Evolutionary conservation across 1,139 yeast genomes (phyloP), one percentile per base, ranked within the genome.

Genomic region (Eremothecium coryli): DNA sequence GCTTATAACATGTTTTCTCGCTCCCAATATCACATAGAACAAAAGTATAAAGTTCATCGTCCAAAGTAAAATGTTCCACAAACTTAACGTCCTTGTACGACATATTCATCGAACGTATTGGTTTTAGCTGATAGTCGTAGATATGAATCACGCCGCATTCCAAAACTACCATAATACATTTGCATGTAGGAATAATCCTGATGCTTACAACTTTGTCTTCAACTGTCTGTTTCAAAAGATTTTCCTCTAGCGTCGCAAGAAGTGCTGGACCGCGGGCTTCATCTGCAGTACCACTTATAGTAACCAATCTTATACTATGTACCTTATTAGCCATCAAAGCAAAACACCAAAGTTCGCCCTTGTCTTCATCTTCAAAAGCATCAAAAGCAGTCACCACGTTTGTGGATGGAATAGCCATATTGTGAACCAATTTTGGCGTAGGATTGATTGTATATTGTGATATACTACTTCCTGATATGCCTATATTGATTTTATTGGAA

Each of bases 401-500:
- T 2, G 59, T 56, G 3, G 61, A 52, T 23, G 61, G 59, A 22
- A 57, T 54, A 5, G 62, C 48, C 16, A 48, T 39, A 37, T 52
- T 53, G 26, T 46, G 49, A 28, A 75, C 62, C 46, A 82, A 62
- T 50, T 75, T 80, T 10, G 95, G 95, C 9, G 93, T 75, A 23
- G 95, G 95, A 47, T 73, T 75, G 35, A 82, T 68, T 22, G 81
- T 64, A 52, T 78, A 81, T 38, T 78, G 73, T 13, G 84, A 74
- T 35, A 86, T 66, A 37, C 81, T 75, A 29, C 93, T 80, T 39
- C 82, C 85, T 17, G 93, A 78, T 23, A 84, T 70, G 30, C 86
- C 93, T 26, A 84, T 58, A 49, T 76, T 56, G 1, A 63, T 43
- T 23, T 45, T 56, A 27, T 62, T 58, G 4, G 56, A 42, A 17